Base-by-base conservation (phyloP, 257 asterid species). In the Solanum gracilifrons region DNA sequence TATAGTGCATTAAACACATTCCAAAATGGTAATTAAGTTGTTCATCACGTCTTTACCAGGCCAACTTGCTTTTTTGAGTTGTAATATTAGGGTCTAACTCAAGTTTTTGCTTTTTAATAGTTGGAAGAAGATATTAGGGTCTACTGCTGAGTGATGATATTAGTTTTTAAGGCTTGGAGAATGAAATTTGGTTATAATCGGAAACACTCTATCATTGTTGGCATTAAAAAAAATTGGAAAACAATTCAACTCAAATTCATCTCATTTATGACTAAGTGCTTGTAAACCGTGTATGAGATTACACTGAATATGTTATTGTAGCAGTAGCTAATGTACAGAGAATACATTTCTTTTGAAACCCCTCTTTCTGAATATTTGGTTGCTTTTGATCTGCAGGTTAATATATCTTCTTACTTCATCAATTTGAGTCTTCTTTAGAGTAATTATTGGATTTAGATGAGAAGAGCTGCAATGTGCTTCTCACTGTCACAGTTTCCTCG, bases 381-480 rank as follows among this genome's bases (percentile, higher is more conserved):
- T 71, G 83, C 39, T 29, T 71, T 43, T 71, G 51, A 86, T 87
- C 86, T 87, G 92, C 97, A 95, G 98, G 94, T 91, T 72, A 48
- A 86, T 51, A 48, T 82, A 82, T 82, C 87, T 83, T 41, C 68
- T 87, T 66, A 41, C 71, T 86, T 87, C 8, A 75, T 60, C 75
- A 13, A 64, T 82, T 73, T 36, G 82, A 75, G 71, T 23, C 85
- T 41, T 35, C 25, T 51, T 79, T 85, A 77, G 64, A 85, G 89
- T 68, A 41, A 68, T 69, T 69, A 87, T 86, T 90, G 87, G 82
- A 48, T 87, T 91, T 91, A 91, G 91, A 94, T 94, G 95, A 93
- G 90, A 90, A 85, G 93, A 60, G 89, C 86, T 85, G 93, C 96
- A 74, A 95, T 96, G 99, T 94, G 98, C 87, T 93, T 93, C 95